Evolutionary conservation across 2,329 filamentous ascomycete species (phyloP), one percentile per base, ranked within the genome.

Genomic region (Trichophyton simii): DNA sequence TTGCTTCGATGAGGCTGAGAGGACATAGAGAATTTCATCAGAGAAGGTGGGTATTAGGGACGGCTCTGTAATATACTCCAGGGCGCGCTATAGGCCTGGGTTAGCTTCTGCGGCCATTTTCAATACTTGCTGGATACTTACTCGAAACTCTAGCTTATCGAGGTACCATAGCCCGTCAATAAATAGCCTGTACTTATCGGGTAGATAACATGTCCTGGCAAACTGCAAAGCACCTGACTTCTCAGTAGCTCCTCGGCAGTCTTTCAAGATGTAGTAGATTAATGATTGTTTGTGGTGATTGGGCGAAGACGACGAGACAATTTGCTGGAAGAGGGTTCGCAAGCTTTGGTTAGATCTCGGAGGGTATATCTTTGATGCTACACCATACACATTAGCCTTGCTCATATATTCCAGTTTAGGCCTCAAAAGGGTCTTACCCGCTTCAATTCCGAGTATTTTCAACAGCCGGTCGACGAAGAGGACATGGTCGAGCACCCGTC

Each of bases 91-190:
- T 57, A 9, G 20, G 3, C 6, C 15, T 18, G 20, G 31, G 38
- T 22, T 28, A 60, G 58, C 8, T 15, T 20, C 13, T 25, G 42
- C 28, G 66, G 31, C 46, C 34, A 38, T 18, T 15, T 28, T 25
- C 6, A 15, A 11, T 28, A 15, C 20, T 18, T 13, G 25, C n/a
- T 36, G n/a, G 22, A 18, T 42, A 58, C 74, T 5, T 69, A 87
- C 84, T 66, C 80, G 76, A 68, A 89, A 91, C 61, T 89, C 80
- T 52, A 84, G 77, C 50, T 83, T 82, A 70, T 95, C 90, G 71
- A 95, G 78, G 67, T 87, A 79, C 88, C 89, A 95, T 8, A 95
- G 76, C 0, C 90, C 90, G 67, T 87, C 85, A 75, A 94, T 89
- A 67, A 91, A 88, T 54, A 88, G 83, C 72, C 86, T 84, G 72